These are phyloP conservation scores for Emericellopsis cladophorae DNA, from an alignment of 2,329 filamentous ascomycete genomes.

Conservation along the genomic window DNA sequence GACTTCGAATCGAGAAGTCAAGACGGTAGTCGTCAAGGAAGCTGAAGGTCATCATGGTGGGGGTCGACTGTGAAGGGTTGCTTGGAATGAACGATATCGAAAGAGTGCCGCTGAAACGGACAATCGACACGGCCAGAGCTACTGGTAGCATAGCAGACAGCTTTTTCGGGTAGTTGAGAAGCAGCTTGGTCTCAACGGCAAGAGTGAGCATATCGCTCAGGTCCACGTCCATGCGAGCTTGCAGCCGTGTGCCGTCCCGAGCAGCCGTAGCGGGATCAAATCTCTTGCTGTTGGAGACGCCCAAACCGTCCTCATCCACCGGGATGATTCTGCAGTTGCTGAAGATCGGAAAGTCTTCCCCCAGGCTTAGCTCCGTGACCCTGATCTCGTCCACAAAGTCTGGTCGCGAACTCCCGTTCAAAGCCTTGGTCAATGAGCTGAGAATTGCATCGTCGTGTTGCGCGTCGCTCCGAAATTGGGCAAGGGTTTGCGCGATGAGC, in stretches of 20 bases:
- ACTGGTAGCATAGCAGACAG: conserved; percentile 83
- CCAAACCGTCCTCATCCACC: conserved; percentile 65
- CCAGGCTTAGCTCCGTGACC: conserved; percentile 85
- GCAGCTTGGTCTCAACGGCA: conserved; percentile 83
- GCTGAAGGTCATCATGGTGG: conserved; percentile 87
- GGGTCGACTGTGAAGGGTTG: conserved; percentile 53
- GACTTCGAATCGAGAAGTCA: conserved; percentile 68
- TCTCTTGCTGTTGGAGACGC: conserved; percentile 35
- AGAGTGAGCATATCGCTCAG: conserved; percentile 91
- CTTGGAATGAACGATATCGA: conserved; percentile 86
- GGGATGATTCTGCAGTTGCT: conserved; percentile 96
- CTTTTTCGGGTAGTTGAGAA: conserved; percentile 89
- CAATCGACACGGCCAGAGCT: conserved; percentile 79
- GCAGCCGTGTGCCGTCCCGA: conserved; percentile 60
- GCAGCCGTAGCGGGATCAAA: conserved; percentile 39
- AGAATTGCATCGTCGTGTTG: conserved; percentile 86
- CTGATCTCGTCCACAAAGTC: conserved; percentile 89
- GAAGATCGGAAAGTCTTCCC: conserved; percentile 96
- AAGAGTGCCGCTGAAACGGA: conserved; percentile 87
- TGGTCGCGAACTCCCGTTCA: conserved; percentile 79
- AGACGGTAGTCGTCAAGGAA: conserved; percentile 83
- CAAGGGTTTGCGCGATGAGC: conserved; percentile 88
- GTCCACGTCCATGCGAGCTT: conserved; percentile 95
- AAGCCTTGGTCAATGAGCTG: conserved; percentile 65
- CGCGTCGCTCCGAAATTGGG: conserved; percentile 85